Evolutionary conservation across 1,139 yeast genomes (phyloP).

Genomic region (Debaryomyces sp.): DNA sequence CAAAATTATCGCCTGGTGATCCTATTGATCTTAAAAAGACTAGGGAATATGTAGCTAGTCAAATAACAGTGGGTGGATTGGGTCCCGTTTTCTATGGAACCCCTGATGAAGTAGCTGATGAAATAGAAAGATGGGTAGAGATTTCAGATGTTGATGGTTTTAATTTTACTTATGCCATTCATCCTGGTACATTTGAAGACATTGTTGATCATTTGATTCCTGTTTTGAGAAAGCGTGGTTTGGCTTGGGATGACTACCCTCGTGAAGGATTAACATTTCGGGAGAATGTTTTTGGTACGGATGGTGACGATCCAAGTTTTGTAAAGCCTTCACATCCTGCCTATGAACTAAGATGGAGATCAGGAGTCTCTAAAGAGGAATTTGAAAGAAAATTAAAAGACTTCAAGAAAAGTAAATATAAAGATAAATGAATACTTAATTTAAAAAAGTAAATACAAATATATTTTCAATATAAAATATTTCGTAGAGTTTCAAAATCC

Average conservation of each 20-base stretch:
- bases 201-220: conserved; percentile 30
- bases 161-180: conserved; percentile 29
- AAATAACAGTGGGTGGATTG: conserved; percentile 33
- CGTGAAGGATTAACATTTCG: conserved; percentile 24
- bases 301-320: conserved; percentile 24
- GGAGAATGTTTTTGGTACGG: conserved; percentile 29
- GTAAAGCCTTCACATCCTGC: conserved; percentile 38
- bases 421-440: background rate
- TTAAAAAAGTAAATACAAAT: too few species aligned
- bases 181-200: conserved; percentile 32
- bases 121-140: conserved; percentile 34
- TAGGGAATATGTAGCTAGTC: conserved; percentile 28
- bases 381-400: conserved; percentile 25
- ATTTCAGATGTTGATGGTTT: conserved; percentile 33
- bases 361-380: conserved; percentile 38
- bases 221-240: conserved; percentile 27
- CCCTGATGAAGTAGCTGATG: conserved; percentile 28
- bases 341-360: conserved; percentile 40
- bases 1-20: conserved; percentile 31
- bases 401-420: background rate
- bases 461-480: background rate
- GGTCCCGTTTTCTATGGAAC: conserved; percentile 32
- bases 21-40: conserved; percentile 27
- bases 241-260: conserved; percentile 34
- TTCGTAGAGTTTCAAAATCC: background rate